These are phyloP conservation scores for Botrytis sinoallii DNA, from an alignment of 2,329 filamentous ascomycete species.

Conservation along the genomic window DNA sequence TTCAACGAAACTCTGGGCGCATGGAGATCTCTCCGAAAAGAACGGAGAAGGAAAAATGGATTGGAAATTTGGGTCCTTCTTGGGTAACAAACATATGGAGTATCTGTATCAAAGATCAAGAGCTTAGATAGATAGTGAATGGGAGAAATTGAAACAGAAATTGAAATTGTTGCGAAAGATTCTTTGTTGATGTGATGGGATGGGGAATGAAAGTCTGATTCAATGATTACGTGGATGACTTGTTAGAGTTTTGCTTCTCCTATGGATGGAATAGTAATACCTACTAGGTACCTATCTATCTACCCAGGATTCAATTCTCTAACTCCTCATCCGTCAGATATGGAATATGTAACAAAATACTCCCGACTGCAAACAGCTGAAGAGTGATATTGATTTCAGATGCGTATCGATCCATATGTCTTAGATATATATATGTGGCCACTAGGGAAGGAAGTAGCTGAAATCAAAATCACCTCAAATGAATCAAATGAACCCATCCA, in stretches of 20 bases:
- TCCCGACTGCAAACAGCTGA: not conserved
- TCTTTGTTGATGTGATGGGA: not conserved
- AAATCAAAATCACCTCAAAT: not conserved
- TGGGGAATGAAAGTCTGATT: not conserved
- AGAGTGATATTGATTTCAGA: not conserved
- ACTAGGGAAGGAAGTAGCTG: not conserved
- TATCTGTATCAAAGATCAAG: not conserved
- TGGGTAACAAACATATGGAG: not conserved
- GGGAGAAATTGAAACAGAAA: not conserved
- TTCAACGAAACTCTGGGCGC: conserved; percentile 1
- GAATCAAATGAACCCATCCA: not conserved
- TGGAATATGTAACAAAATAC: not conserved
- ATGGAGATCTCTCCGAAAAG: not conserved
- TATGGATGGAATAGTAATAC: no score
- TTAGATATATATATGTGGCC: not conserved
- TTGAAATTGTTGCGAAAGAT: not conserved
- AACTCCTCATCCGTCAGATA: not conserved
- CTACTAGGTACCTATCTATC: no score
- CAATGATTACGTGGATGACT: not conserved
- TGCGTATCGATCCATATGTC: not conserved
- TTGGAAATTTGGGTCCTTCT: not conserved
- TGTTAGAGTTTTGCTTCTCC: not conserved
- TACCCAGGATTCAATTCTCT: not conserved
- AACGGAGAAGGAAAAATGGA: not conserved
- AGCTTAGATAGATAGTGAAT: no score